Evolutionary conservation across 2,329 filamentous ascomycete species (phyloP).

Genomic region (Coniochaeta prunicola): DNA sequence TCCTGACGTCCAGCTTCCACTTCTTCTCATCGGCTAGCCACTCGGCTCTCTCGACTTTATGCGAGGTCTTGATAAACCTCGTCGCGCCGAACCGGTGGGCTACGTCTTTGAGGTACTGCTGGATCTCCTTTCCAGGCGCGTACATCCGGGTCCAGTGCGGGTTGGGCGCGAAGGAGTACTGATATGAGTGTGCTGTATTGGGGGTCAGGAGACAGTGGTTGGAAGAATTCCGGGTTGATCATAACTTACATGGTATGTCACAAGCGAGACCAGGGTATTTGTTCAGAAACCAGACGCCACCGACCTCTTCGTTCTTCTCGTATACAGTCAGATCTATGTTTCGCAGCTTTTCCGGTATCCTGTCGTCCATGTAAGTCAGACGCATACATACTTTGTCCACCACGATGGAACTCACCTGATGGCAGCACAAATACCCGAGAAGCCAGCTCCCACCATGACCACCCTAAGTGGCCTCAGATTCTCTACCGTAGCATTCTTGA

Average conservation of each 20-base stretch:
- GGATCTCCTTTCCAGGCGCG: conserved; percentile 39
- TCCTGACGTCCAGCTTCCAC: conserved; percentile 29
- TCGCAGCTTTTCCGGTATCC: conserved; percentile 24
- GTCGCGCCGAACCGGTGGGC: conserved; percentile 37
- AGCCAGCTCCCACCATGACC: conserved; percentile 25
- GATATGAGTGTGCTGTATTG: conserved; percentile 44
- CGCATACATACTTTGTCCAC: not conserved
- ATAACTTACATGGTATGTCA: conserved; percentile 27
- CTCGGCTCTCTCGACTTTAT: conserved; percentile 30
- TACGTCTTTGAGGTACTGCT: conserved; percentile 38
- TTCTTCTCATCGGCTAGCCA: conserved; percentile 32
- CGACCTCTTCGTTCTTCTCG: conserved; percentile 25
- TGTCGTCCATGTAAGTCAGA: conserved; percentile 4
- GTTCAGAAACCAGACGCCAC: conserved; percentile 23
- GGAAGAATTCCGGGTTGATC: no score
- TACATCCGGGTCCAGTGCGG: conserved; percentile 46
- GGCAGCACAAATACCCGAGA: conserved; percentile 23
- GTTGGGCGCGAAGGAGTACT: conserved; percentile 48
- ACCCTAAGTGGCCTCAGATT: conserved; percentile 24
- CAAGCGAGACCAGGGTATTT: conserved; percentile 19
- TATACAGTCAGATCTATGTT: conserved; percentile 26
- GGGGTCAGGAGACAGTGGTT: no score
- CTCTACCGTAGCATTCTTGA: conserved; percentile 23
- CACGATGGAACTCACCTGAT: conserved; percentile 17
- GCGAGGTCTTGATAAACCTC: conserved; percentile 36